A percentile compares a stretch with the other conserved stretches of the same genome.
phyloP scores from a whole-genome alignment of 2,329 filamentous ascomycete genomes.

The Colletotrichum sp. region DNA sequence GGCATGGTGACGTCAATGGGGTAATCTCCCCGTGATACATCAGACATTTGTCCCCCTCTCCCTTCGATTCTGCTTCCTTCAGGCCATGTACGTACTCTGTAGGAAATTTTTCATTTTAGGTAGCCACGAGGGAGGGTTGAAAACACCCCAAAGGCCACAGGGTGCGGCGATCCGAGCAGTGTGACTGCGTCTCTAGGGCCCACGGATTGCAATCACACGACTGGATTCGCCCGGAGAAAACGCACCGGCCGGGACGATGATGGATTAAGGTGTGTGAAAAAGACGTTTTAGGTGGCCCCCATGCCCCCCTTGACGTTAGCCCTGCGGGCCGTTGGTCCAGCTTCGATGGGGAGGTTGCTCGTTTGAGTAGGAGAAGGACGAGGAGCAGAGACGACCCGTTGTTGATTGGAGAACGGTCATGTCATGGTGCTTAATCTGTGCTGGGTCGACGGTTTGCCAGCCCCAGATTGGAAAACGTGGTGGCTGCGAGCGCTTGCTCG shows the following conservation, averaged over 20 bases:
- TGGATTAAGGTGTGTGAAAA: neutral
- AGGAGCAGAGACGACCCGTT: neutral
- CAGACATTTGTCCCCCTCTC: neutral
- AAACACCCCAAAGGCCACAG: neutral
- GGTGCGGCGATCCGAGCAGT: neutral
- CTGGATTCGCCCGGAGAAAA: neutral
- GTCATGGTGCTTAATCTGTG: slow-evolving; percentile 12
- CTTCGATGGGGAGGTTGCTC: neutral
- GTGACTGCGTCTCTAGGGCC: neutral
- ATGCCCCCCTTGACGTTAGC: slow-evolving; percentile 13
- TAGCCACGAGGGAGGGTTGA: neutral
- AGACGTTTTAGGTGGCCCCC: neutral
- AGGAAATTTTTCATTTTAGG: neutral
- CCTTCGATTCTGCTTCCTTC: neutral
- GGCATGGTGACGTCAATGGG: slow-evolving; percentile 18
- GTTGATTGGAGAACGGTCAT: slow-evolving; percentile 3
- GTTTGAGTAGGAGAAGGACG: neutral
- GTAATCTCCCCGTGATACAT: slow-evolving; percentile 14
- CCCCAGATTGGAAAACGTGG: slow-evolving; percentile 1
- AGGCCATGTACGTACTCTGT: neutral
- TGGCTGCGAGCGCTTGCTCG: neutral
- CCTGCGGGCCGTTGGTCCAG: neutral
- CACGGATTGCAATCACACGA: slow-evolving; percentile 1
- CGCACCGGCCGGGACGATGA: neutral
- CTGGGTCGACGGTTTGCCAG: neutral